Evolutionary conservation across 805 yeast species (phyloP).

Genomic region (Lipomyces yamadae): DNA sequence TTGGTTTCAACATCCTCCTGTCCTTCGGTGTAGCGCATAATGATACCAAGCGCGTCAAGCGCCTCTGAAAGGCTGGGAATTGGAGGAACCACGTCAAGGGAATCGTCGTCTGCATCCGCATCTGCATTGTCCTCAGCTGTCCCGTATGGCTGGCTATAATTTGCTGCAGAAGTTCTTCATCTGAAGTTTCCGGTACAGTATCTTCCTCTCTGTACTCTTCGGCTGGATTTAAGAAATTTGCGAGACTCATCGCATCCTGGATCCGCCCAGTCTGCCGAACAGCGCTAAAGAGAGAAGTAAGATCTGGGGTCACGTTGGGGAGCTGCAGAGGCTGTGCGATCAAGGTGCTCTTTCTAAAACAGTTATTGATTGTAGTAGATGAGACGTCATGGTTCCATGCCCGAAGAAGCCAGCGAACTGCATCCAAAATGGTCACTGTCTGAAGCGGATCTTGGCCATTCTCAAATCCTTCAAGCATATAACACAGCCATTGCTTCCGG

Average conservation of each 20-base stretch:
- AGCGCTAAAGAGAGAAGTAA: not conserved
- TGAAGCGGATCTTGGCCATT: slow-evolving; percentile 1
- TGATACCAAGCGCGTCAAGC: not conserved
- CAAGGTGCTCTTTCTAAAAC: not conserved
- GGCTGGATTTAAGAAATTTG: not conserved
- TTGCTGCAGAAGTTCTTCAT: slow-evolving; percentile 3
- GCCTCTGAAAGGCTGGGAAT: not conserved
- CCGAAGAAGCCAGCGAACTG: not conserved
- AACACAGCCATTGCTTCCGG: not conserved
- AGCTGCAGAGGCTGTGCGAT: slow-evolving; percentile 4
- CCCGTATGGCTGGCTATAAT: slow-evolving; percentile 8
- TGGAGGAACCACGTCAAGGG: not conserved
- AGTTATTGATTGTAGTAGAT: not conserved
- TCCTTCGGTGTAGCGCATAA: not conserved
- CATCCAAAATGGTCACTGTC: not conserved
- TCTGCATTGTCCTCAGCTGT: slow-evolving; percentile 3
- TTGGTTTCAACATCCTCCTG: no score
- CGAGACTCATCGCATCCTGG: slow-evolving; percentile 1
- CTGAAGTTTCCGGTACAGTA: not conserved
- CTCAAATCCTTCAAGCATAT: slow-evolving; percentile 6
- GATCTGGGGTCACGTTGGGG: slow-evolving; percentile 4
- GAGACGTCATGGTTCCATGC: slow-evolving; percentile 7
- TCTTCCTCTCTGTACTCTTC: slow-evolving; percentile 2
- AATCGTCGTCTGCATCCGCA: no score
- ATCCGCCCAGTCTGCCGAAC: not conserved